phyloP scores from a whole-genome alignment of 352 stramenopile species.

The Pythium chondricola region DNA sequence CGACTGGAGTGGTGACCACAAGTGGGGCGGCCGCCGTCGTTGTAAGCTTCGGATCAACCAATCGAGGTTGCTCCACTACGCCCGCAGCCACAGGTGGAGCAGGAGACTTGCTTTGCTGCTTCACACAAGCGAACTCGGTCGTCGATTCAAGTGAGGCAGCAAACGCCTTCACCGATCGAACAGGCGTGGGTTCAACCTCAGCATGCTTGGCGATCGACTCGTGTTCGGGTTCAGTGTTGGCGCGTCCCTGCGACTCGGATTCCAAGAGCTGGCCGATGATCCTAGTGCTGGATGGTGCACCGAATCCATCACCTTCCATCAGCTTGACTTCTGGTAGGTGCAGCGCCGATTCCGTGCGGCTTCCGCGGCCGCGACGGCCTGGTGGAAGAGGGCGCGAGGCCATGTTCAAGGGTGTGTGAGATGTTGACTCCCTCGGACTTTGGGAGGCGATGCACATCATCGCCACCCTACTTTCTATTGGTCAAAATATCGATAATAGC shows the following conservation, averaged over 20 bases:
- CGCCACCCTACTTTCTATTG: too few species aligned
- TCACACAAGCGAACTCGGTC: neutral
- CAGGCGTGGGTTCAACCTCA: neutral
- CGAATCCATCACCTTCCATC: conserved; percentile 4
- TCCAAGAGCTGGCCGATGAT: conserved; percentile 11
- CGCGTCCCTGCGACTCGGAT: neutral
- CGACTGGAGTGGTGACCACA: neutral
- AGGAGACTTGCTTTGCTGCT: neutral
- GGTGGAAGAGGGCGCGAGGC: conserved; percentile 30
- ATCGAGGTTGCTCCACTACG: neutral
- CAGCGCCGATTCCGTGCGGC: conserved; percentile 14
- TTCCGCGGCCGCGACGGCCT: conserved; percentile 14
- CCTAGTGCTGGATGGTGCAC: neutral
- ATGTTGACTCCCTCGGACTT: too few species aligned
- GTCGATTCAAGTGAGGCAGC: conserved; percentile 8
- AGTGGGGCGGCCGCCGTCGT: neutral
- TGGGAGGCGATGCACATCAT: neutral
- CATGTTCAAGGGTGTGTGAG: conserved; percentile 25
- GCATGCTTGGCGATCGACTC: conserved; percentile 5
- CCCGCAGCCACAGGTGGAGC: neutral
- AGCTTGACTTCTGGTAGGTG: conserved; percentile 24
- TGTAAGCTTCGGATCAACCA: neutral
- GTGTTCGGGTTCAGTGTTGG: conserved; percentile 7
- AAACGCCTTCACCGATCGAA: conserved; percentile 18
- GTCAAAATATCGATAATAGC: too few species aligned